Evolutionary conservation across 225 moss, liverwort and hornwort genomes (phyloP).

Genomic region (Pseudisothecium myosuroides): DNA sequence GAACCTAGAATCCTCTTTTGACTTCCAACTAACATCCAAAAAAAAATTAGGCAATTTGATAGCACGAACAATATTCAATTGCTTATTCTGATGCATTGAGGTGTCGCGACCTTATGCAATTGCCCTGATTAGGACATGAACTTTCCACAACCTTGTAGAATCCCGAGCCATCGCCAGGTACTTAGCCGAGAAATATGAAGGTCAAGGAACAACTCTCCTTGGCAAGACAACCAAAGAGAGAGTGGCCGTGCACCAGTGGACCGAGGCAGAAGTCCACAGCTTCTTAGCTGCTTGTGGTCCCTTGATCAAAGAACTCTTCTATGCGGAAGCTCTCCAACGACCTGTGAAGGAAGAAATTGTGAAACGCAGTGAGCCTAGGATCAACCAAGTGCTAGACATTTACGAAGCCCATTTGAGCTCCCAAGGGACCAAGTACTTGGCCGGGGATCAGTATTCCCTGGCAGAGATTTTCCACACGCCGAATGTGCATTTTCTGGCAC

Average conservation of each 20-base stretch:
- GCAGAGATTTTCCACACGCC: background rate
- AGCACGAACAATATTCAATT: too few relatives aligned
- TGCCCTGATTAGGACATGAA: too few relatives aligned
- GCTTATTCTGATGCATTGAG: background rate
- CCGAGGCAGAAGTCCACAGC: slow-evolving; percentile 34
- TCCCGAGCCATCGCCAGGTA: slow-evolving; percentile 48
- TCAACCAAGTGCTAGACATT: background rate
- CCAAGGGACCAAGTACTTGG: background rate
- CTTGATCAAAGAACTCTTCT: background rate
- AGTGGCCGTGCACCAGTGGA: slow-evolving; percentile 46
- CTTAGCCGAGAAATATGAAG: slow-evolving; percentile 27
- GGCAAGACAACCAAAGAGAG: slow-evolving; percentile 28
- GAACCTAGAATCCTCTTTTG: too few relatives aligned
- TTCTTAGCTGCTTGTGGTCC: background rate
- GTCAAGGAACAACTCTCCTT: slow-evolving; percentile 21
- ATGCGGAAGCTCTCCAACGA: background rate
- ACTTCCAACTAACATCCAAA: too few relatives aligned
- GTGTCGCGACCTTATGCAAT: background rate
- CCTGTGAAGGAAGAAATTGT: background rate
- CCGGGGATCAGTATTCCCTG: background rate
- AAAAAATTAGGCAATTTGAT: too few relatives aligned
- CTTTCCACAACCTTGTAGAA: slow-evolving; percentile 1
- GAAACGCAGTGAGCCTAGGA: background rate
- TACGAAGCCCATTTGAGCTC: background rate
- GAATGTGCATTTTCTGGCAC: background rate